phyloP scores from a whole-genome alignment of 2,329 filamentous ascomycete genomes.

The Fusarium acutatum region DNA sequence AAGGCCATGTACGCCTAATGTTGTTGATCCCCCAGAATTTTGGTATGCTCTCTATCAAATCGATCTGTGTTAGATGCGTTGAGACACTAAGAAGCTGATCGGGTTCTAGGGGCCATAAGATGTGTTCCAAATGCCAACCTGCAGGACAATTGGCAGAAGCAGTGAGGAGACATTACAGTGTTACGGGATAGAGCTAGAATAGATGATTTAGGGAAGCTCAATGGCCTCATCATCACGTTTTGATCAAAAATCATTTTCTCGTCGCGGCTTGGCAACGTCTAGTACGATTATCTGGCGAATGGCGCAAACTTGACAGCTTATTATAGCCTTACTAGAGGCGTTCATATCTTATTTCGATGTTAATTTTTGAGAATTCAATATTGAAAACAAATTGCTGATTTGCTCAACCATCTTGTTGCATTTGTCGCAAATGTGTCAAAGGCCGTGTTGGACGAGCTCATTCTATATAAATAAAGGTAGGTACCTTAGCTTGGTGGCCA shows the following conservation, averaged over 20 bases:
- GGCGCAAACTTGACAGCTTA: background rate
- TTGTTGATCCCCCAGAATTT: constrained; percentile 38
- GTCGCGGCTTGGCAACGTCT: background rate
- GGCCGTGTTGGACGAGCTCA: background rate
- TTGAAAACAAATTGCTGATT: background rate
- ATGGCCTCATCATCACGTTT: background rate
- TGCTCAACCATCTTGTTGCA: background rate
- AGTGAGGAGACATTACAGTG: constrained; percentile 27
- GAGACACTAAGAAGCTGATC: background rate
- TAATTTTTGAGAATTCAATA: too few relatives aligned
- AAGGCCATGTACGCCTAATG: constrained; percentile 33
- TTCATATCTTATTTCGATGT: background rate
- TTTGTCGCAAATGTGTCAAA: background rate
- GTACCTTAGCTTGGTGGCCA: background rate
- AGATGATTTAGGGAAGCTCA: background rate
- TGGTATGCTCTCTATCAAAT: constrained; percentile 24
- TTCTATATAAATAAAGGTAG: background rate
- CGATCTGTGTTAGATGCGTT: background rate
- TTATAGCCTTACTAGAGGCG: constrained; percentile 7
- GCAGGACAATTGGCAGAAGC: constrained; percentile 29
- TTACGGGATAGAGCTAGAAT: constrained; percentile 1
- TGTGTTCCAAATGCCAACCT: constrained; percentile 34
- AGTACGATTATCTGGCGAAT: background rate
- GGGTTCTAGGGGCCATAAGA: constrained; percentile 19
- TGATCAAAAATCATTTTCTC: background rate